These are phyloP conservation scores for Aschersonia sp. DNA, from an alignment of 2,329 filamentous ascomycete species.

Conservation along the genomic window DNA sequence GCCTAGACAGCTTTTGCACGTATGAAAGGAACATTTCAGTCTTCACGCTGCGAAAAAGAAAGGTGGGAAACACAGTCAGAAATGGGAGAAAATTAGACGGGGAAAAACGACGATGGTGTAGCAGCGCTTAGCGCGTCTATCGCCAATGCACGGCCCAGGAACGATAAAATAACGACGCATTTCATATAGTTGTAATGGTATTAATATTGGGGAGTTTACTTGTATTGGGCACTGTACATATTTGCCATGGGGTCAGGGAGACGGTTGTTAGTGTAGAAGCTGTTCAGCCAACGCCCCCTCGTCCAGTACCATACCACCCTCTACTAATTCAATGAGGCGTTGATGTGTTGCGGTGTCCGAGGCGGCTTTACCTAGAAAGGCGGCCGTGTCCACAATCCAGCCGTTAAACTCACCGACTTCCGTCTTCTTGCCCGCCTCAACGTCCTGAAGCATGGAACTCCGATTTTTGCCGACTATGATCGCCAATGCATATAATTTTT, in stretches of 20 bases:
- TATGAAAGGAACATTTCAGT: no score
- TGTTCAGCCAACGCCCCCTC: constrained; percentile 17
- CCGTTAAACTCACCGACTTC: constrained; percentile 47
- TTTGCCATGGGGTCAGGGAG: neutral
- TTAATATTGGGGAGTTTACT: neutral
- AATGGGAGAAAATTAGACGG: neutral
- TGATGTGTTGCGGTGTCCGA: constrained; percentile 23
- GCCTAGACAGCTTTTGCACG: no score
- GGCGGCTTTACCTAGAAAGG: constrained; percentile 17
- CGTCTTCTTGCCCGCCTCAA: constrained; percentile 32
- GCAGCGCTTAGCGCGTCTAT: neutral
- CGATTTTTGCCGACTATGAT: constrained; percentile 35
- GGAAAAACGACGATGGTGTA: neutral
- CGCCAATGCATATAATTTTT: constrained; percentile 31
- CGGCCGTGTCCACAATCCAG: constrained; percentile 35
- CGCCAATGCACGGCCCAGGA: neutral
- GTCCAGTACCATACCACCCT: constrained; percentile 16
- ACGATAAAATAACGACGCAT: neutral
- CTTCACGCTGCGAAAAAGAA: no score
- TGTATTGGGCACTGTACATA: neutral
- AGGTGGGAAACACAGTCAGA: no score
- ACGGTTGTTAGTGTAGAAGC: constrained; percentile 5
- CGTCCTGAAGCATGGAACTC: constrained; percentile 50
- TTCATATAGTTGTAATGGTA: neutral
- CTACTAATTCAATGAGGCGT: constrained; percentile 27